These are phyloP conservation scores for Dioscorea zingiberensis DNA, from an alignment of 106 monocot genomes.

Conservation along the genomic window DNA sequence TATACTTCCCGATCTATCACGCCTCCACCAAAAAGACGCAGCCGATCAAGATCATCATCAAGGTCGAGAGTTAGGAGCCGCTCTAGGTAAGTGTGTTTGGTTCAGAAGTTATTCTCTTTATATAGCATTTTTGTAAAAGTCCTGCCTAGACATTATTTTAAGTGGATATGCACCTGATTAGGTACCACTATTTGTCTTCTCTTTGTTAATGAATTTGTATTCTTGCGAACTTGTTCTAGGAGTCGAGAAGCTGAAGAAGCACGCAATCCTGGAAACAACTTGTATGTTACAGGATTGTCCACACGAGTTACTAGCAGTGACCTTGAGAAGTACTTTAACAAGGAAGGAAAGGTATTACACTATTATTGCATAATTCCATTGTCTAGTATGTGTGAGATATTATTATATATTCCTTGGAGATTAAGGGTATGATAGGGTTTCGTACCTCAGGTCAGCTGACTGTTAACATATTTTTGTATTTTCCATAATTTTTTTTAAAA, in stretches of 20 bases:
- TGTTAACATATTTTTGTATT: too few species aligned
- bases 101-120: too few species aligned
- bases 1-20: slow-evolving; percentile 25
- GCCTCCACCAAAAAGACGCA: slow-evolving; percentile 9
- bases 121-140: too few species aligned
- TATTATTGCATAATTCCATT: background rate
- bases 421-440: too few species aligned
- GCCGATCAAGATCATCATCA: slow-evolving; percentile 36
- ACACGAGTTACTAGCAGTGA: slow-evolving; percentile 55
- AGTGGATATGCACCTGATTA: too few species aligned
- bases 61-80: slow-evolving; percentile 39
- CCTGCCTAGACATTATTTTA: too few species aligned
- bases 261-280: slow-evolving; percentile 76
- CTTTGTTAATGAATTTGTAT: background rate
- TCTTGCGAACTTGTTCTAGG: slow-evolving; percentile 21
- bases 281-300: slow-evolving; percentile 77
- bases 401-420: too few species aligned
- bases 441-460: too few species aligned
- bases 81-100: slow-evolving; percentile 21
- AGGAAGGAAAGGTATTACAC: slow-evolving; percentile 63
- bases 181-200: too few species aligned
- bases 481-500: too few species aligned
- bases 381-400: background rate
- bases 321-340: slow-evolving; percentile 74
- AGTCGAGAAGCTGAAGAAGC: slow-evolving; percentile 32